These are phyloP conservation scores for Termitomyces sp. DNA, from an alignment of 768 basidiomycete species.

Conservation along the genomic window DNA sequence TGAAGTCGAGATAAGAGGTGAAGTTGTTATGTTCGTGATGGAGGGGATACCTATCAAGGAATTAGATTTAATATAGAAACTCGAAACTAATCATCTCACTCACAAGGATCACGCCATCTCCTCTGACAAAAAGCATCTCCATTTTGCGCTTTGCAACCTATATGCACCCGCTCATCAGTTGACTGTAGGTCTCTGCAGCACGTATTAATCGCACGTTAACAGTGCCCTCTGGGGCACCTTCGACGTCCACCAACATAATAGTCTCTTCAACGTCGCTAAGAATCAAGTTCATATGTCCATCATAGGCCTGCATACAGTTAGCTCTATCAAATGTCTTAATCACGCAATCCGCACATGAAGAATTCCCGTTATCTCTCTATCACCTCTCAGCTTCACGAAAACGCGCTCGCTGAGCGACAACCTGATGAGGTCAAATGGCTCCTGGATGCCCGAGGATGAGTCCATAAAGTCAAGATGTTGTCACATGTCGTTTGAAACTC, in stretches of 20 bases:
- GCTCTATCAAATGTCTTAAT: conserved; percentile 6
- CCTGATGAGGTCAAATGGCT: conserved; percentile 96
- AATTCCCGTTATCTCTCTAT: conserved; percentile 86
- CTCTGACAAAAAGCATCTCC: conserved; percentile 97
- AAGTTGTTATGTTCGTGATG: conserved; percentile 54
- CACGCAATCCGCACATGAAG: conserved; percentile 65
- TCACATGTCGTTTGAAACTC: conserved; percentile 25
- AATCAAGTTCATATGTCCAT: conserved; percentile 99
- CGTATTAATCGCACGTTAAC: conserved; percentile 49
- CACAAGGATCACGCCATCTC: conserved; percentile 95
- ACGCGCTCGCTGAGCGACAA: conserved; percentile 96
- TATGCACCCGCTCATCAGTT: background rate
- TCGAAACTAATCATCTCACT: conserved; percentile 23
- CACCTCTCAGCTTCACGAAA: conserved; percentile 94
- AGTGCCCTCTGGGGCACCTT: conserved; percentile 53
- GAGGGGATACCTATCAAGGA: conserved; percentile 64
- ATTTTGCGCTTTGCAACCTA: conserved; percentile 91
- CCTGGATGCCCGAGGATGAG: conserved; percentile 74
- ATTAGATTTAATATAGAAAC: conserved; percentile 4
- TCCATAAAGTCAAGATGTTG: conserved; percentile 46
- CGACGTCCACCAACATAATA: conserved; percentile 93
- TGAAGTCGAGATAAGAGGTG: background rate
- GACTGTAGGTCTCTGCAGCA: background rate
- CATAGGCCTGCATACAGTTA: conserved; percentile 74
- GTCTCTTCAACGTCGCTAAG: conserved; percentile 97